A percentile compares a stretch with the other conserved stretches of the same genome.
These are phyloP conservation scores for Ophiostoma sp. DNA, from an alignment of 2,329 filamentous ascomycete species.

Conservation along the genomic window DNA sequence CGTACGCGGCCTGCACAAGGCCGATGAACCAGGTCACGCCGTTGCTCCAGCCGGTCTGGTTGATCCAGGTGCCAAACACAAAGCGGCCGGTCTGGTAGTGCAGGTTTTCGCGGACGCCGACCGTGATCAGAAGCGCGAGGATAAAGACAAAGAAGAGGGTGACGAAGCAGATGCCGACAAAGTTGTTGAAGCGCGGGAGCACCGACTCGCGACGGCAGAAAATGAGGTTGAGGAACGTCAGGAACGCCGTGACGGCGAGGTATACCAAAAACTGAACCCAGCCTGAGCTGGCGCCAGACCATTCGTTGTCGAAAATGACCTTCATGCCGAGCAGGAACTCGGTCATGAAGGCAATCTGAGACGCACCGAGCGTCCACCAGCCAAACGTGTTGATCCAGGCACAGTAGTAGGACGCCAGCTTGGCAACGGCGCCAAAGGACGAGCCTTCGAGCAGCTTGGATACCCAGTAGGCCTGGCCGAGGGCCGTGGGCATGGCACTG, in stretches of 20 bases:
- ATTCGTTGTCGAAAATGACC: slow-evolving; percentile 25
- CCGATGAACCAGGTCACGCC: slow-evolving; percentile 30
- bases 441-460: slow-evolving; percentile 36
- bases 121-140: slow-evolving; percentile 30
- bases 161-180: slow-evolving; percentile 44
- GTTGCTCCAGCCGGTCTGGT: slow-evolving; percentile 37
- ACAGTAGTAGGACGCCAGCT: slow-evolving; percentile 23
- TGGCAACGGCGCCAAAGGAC: slow-evolving; percentile 35
- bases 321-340: slow-evolving; percentile 26
- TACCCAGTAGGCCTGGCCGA: slow-evolving; percentile 57
- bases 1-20: slow-evolving; percentile 37
- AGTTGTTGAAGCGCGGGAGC: slow-evolving; percentile 51
- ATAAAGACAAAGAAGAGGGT: slow-evolving; percentile 35
- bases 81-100: slow-evolving; percentile 29
- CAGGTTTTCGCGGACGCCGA: slow-evolving; percentile 26
- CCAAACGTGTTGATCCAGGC: slow-evolving; percentile 28
- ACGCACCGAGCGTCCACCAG: slow-evolving; percentile 27
- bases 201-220: slow-evolving; percentile 45
- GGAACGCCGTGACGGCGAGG: slow-evolving; percentile 37
- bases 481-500: slow-evolving; percentile 55
- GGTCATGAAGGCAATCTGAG: slow-evolving; percentile 26
- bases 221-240: slow-evolving; percentile 31
- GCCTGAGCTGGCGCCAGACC: slow-evolving; percentile 23
- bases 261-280: slow-evolving; percentile 46
- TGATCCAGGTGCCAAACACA: slow-evolving; percentile 34